phyloP scores from a whole-genome alignment of 2,329 filamentous ascomycete species.

The Exophiala mesophila region DNA sequence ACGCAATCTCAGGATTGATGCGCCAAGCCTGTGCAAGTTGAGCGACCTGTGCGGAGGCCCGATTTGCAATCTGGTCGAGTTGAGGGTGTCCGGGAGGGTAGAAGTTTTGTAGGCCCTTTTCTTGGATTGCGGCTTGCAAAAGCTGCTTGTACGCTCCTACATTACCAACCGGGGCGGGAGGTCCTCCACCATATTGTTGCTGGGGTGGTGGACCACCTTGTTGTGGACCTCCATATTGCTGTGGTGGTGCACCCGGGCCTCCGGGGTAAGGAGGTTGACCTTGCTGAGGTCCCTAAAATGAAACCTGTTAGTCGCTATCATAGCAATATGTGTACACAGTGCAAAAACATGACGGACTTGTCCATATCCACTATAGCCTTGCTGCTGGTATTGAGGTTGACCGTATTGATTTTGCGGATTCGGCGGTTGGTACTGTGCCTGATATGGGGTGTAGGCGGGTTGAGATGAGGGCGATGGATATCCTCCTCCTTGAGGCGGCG shows the following conservation, averaged over 20 bases:
- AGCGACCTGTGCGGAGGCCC: slow-evolving; percentile 48
- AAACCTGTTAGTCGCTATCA: too few species aligned
- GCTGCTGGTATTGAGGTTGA: slow-evolving; percentile 34
- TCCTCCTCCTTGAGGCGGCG: slow-evolving; percentile 17
- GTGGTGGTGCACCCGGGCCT: slow-evolving; percentile 25
- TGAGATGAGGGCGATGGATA: slow-evolving; percentile 14
- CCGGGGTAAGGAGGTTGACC: slow-evolving; percentile 24
- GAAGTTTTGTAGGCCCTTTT: slow-evolving; percentile 56
- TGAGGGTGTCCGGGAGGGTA: slow-evolving; percentile 52
- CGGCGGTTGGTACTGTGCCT: slow-evolving; percentile 24
- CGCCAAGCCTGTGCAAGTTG: slow-evolving; percentile 54
- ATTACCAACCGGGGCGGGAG: slow-evolving; percentile 41
- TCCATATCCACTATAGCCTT: slow-evolving; percentile 31
- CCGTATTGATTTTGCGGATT: slow-evolving; percentile 29
- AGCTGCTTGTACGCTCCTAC: slow-evolving; percentile 53
- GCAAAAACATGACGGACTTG: slow-evolving; percentile 29
- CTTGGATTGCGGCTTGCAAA: slow-evolving; percentile 52
- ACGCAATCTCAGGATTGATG: slow-evolving; percentile 56
- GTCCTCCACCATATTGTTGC: slow-evolving; percentile 25
- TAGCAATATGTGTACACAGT: too few species aligned
- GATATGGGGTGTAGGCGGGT: slow-evolving; percentile 22
- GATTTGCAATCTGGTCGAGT: slow-evolving; percentile 48
- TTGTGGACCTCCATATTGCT: slow-evolving; percentile 23
- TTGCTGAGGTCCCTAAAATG: slow-evolving; percentile 30
- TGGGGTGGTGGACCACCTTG: slow-evolving; percentile 28